Conservation (phyloP, 305 asterid genomes). For the Fraxinus sp. region DNA sequence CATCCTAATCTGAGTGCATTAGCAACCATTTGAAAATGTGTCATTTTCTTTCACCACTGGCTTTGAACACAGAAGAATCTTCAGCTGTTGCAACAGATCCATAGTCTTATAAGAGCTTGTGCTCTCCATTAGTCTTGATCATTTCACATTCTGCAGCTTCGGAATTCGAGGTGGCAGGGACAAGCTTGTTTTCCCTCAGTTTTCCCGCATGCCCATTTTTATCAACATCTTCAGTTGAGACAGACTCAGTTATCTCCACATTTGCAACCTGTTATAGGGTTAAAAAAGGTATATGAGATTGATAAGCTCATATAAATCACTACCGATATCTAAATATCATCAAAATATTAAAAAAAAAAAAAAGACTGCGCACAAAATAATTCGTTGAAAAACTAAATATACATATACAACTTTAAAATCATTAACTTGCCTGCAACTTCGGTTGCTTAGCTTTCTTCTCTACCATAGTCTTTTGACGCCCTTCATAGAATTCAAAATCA, state of each 20-base stretch:
- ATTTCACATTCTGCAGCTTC: background rate
- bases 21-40: slow-evolving; percentile 7
- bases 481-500: slow-evolving; percentile 49
- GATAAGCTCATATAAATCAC: background rate
- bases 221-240: slow-evolving; percentile 6
- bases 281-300: background rate
- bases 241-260: slow-evolving; percentile 11
- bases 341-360: background rate
- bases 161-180: background rate
- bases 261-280: slow-evolving; percentile 26
- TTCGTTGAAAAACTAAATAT: background rate
- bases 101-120: slow-evolving; percentile 15
- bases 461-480: slow-evolving; percentile 40
- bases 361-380: background rate
- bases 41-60: slow-evolving; percentile 6
- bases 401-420: background rate
- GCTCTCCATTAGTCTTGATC: slow-evolving; percentile 17
- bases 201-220: slow-evolving; percentile 18
- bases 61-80: slow-evolving; percentile 7
- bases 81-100: slow-evolving; percentile 15
- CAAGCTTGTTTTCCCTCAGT: slow-evolving; percentile 7
- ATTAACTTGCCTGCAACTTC: slow-evolving; percentile 32
- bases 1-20: background rate
- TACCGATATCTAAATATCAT: background rate
- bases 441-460: slow-evolving; percentile 44